Percentiles rank a stretch among this genome's conserved stretches.
These are phyloP conservation scores for Saccharomycopsis olivae DNA, from an alignment of 805 yeast genomes.

Conservation along the genomic window DNA sequence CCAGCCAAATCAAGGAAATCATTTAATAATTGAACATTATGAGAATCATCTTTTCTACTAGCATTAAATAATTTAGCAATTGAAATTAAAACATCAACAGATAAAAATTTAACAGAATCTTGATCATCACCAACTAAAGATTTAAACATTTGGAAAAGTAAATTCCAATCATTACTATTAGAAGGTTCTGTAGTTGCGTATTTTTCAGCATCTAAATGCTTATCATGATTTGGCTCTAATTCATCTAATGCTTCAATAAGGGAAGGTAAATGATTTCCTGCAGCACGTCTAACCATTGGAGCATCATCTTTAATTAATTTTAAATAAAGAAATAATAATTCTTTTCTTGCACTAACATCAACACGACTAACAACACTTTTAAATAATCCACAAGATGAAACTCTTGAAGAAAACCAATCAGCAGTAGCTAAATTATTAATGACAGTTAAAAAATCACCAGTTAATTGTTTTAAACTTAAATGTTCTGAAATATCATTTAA, in stretches of 20 bases:
- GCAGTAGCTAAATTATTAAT: constrained; percentile 72
- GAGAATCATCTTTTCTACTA: constrained; percentile 40
- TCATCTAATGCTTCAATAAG: constrained; percentile 52
- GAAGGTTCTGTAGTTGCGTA: constrained; percentile 30
- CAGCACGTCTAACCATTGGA: constrained; percentile 96
- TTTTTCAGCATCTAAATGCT: constrained; percentile 9
- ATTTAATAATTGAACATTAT: constrained; percentile 50
- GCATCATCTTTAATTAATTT: constrained; percentile 81
- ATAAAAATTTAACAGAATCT: constrained; percentile 86
- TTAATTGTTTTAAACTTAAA: constrained; percentile 52
- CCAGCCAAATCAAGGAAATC: constrained; percentile 61
- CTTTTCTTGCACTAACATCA: constrained; percentile 42
- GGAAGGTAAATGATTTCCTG: constrained; percentile 74
- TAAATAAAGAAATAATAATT: constrained; percentile 54
- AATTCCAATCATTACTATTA: constrained; percentile 60
- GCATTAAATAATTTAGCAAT: constrained; percentile 60
- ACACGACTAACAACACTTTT: constrained; percentile 56
- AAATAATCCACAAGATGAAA: constrained; percentile 85
- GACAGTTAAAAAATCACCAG: constrained; percentile 59
- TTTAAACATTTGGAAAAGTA: constrained; percentile 74
- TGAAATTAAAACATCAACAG: constrained; percentile 80
- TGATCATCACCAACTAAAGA: constrained; percentile 73
- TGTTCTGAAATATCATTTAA: constrained; percentile 59
- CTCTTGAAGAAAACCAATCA: constrained; percentile 90
- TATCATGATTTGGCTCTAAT: constrained; percentile 12